phyloP scores from a whole-genome alignment of 345 rosid species.

The Boechera retrofracta region DNA sequence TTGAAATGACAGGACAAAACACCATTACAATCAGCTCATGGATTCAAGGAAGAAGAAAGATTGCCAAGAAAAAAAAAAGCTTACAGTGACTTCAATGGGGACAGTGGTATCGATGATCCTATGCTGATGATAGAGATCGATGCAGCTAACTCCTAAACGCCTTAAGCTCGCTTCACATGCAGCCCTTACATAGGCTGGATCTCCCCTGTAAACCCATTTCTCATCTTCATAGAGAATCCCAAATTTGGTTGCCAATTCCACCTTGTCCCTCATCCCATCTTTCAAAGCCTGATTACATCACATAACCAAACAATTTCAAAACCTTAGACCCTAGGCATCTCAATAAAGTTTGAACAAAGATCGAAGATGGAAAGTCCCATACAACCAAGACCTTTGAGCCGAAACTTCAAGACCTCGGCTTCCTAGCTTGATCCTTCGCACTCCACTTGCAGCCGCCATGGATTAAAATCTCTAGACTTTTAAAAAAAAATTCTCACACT shows the following conservation, averaged over 20 bases:
- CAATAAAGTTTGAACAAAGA: background rate
- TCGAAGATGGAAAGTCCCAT: slow-evolving; percentile 8
- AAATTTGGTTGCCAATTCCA: slow-evolving; percentile 9
- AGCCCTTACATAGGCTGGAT: slow-evolving; percentile 3
- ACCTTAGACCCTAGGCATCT: background rate
- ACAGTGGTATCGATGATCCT: slow-evolving; percentile 52
- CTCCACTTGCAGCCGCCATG: slow-evolving; percentile 11
- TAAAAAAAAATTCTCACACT: no score
- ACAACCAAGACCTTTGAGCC: slow-evolving; percentile 24
- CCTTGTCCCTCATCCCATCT: slow-evolving; percentile 13
- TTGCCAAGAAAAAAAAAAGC: background rate
- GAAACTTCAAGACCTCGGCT: slow-evolving; percentile 19
- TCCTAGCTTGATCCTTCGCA: slow-evolving; percentile 25
- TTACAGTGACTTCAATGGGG: slow-evolving; percentile 62
- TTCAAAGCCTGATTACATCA: background rate
- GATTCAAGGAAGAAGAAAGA: background rate
- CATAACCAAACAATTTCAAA: background rate
- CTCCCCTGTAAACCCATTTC: slow-evolving; percentile 3
- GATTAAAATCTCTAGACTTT: background rate
- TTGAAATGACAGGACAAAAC: background rate
- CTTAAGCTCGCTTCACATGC: slow-evolving; percentile 53
- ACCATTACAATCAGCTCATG: background rate
- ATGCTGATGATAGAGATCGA: slow-evolving; percentile 66
- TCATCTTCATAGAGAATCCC: background rate
- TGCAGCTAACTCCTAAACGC: slow-evolving; percentile 51